phyloP scores from a whole-genome alignment of 106 monocot species.

The Triglochin maritima region DNA sequence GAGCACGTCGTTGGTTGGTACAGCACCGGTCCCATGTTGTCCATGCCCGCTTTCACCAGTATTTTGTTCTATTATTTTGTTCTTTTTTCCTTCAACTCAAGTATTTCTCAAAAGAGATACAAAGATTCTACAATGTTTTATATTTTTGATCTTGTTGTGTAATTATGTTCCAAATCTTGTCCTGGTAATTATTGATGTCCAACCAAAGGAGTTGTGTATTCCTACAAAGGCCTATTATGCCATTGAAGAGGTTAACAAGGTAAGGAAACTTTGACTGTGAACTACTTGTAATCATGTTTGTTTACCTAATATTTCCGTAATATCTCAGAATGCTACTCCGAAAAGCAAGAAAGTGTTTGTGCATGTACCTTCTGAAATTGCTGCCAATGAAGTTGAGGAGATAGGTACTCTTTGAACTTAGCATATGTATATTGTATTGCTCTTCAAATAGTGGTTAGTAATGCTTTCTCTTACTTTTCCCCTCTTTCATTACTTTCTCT shows the following conservation, averaged over 20 bases:
- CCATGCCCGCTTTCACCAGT: constrained; percentile 91
- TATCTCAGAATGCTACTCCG: constrained; percentile 86
- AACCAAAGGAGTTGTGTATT: constrained; percentile 70
- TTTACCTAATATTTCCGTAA: neutral
- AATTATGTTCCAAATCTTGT: constrained; percentile 79
- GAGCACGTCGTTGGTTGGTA: constrained; percentile 99
- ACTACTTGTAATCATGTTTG: neutral
- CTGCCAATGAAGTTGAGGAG: constrained; percentile 99
- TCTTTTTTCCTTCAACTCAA: no score
- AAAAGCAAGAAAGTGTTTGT: constrained; percentile 97
- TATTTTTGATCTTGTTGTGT: constrained; percentile 4
- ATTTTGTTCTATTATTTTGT: no score
- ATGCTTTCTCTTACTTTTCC: neutral
- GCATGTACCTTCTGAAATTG: constrained; percentile 97
- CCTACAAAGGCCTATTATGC: constrained; percentile 85
- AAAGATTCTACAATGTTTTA: neutral
- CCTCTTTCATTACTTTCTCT: no score
- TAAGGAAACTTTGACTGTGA: constrained; percentile 1
- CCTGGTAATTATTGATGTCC: constrained; percentile 78
- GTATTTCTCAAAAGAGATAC: no score
- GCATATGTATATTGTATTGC: neutral
- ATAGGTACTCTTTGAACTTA: constrained; percentile 73
- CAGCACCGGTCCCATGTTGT: constrained; percentile 91
- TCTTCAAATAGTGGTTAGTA: neutral
- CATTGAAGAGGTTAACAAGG: constrained; percentile 84